Conservation (phyloP, 2,329 filamentous ascomycete genomes). For the Mollisia scopiformis region DNA sequence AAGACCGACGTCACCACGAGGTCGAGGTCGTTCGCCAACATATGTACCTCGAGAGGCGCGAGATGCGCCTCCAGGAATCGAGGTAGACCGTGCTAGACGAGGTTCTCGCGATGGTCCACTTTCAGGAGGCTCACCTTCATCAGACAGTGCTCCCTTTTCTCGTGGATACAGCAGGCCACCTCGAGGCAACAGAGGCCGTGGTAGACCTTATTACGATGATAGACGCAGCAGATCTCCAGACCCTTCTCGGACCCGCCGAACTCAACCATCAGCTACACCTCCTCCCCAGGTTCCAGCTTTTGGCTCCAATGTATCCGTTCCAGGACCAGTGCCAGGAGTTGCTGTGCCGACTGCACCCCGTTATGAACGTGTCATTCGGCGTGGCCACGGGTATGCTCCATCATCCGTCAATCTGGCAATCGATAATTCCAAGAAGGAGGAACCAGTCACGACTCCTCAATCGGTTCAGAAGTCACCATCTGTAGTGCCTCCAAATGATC, state of each 20-base stretch:
- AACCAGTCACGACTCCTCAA: not conserved
- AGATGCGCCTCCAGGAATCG: constrained; percentile 63
- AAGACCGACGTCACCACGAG: constrained; percentile 62
- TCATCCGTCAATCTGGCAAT: not conserved
- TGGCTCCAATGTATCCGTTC: constrained; percentile 37
- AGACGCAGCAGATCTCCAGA: constrained; percentile 38
- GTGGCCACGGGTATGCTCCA: not conserved
- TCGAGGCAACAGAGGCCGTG: constrained; percentile 50
- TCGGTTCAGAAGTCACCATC: not conserved
- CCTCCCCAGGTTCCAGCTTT: constrained; percentile 59
- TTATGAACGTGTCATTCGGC: constrained; percentile 7
- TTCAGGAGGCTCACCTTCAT: constrained; percentile 71
- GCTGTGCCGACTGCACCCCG: constrained; percentile 33
- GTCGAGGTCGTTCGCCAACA: constrained; percentile 66
- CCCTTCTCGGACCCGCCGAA: constrained; percentile 33
- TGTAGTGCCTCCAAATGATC: not conserved
- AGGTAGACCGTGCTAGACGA: constrained; percentile 67
- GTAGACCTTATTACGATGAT: constrained; percentile 60
- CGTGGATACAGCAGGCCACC: constrained; percentile 53
- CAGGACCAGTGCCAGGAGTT: constrained; percentile 29
- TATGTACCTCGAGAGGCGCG: constrained; percentile 54
- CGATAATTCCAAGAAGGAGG: not conserved
- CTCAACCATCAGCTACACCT: constrained; percentile 52
- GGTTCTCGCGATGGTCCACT: constrained; percentile 74
- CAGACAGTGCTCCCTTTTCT: constrained; percentile 55